phyloP scores from a whole-genome alignment of 2,329 filamentous ascomycete species.

The Microcyclosporella mali region DNA sequence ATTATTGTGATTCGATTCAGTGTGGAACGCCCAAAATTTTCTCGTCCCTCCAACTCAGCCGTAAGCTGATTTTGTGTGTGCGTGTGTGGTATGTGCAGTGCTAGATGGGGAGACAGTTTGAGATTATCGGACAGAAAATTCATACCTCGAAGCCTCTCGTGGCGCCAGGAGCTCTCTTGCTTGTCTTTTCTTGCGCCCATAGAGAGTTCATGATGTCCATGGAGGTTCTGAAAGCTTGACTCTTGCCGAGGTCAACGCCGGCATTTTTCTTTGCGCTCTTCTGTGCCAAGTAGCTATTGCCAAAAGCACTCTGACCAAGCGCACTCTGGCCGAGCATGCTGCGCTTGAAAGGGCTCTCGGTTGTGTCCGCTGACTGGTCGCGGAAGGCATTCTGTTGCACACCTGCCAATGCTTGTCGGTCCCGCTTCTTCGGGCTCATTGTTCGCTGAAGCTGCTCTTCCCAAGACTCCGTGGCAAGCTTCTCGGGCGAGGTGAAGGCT shows the following conservation, averaged over 20 bases:
- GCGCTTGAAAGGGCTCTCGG: constrained; percentile 54
- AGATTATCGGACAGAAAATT: constrained; percentile 41
- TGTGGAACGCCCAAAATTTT: constrained; percentile 18
- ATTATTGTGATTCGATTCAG: constrained; percentile 5
- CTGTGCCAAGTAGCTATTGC: constrained; percentile 28
- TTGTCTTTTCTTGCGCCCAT: constrained; percentile 65
- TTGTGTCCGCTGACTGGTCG: constrained; percentile 29
- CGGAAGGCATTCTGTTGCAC: constrained; percentile 54
- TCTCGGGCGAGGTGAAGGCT: constrained; percentile 47
- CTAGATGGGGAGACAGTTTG: constrained; percentile 3
- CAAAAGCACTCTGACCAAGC: constrained; percentile 34
- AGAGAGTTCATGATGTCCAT: constrained; percentile 96
- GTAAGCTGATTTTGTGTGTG: constrained; percentile 8
- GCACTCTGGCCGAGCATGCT: constrained; percentile 31
- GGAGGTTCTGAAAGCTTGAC: constrained; percentile 69
- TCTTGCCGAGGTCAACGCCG: constrained; percentile 18
- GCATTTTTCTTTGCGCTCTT: constrained; percentile 30
- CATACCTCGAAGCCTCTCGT: constrained; percentile 64
- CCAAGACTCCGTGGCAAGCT: constrained; percentile 70
- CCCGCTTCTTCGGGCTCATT: constrained; percentile 87
- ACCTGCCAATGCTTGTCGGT: constrained; percentile 66
- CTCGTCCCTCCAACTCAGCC: constrained; percentile 21
- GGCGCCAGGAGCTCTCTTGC: constrained; percentile 28
- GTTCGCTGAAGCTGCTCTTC: constrained; percentile 88
- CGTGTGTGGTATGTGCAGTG: neutral